Evolutionary conservation across 345 rosid species (phyloP).

Genomic region (Acer yangbiense): DNA sequence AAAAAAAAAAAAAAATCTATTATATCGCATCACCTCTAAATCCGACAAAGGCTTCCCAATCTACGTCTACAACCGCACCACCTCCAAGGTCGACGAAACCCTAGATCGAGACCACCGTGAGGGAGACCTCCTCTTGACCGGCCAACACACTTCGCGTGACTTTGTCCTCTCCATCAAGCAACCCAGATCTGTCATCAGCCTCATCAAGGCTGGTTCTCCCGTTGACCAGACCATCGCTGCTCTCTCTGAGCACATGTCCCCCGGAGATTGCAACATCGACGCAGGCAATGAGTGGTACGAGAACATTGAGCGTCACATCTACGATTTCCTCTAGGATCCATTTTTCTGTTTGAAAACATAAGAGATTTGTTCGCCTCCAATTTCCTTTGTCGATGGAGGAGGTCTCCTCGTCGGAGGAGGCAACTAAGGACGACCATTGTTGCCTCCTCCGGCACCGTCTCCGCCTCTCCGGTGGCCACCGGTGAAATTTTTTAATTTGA

Average conservation of each 20-base stretch:
- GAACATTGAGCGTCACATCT: slow-evolving; percentile 84
- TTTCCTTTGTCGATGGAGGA: too few relatives aligned
- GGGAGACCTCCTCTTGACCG: slow-evolving; percentile 75
- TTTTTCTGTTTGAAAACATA: too few relatives aligned
- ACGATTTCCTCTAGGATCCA: slow-evolving; percentile 42
- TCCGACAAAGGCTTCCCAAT: slow-evolving; percentile 28
- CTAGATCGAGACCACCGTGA: slow-evolving; percentile 61
- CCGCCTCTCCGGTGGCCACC: too few relatives aligned
- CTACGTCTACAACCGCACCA: slow-evolving; percentile 88
- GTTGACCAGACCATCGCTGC: slow-evolving; percentile 87
- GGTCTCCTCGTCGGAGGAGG: too few relatives aligned
- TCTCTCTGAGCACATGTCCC: slow-evolving; percentile 72
- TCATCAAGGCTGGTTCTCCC: slow-evolving; percentile 91
- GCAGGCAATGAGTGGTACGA: slow-evolving; percentile 95
- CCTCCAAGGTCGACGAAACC: slow-evolving; percentile 91
- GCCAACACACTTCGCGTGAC: slow-evolving; percentile 75
- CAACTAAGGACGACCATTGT: too few relatives aligned
- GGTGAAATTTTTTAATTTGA: too few relatives aligned
- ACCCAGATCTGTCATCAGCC: slow-evolving; percentile 89
- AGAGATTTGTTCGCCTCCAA: too few relatives aligned
- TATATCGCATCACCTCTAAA: too few relatives aligned
- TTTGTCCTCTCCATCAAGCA: slow-evolving; percentile 84
- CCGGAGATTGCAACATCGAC: slow-evolving; percentile 85
- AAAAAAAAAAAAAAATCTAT: too few relatives aligned
- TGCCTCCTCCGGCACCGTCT: too few relatives aligned